Evolutionary conservation across 164 flowering plant genomes (phyloP).

Genomic region (Euptelea pleiosperma): DNA sequence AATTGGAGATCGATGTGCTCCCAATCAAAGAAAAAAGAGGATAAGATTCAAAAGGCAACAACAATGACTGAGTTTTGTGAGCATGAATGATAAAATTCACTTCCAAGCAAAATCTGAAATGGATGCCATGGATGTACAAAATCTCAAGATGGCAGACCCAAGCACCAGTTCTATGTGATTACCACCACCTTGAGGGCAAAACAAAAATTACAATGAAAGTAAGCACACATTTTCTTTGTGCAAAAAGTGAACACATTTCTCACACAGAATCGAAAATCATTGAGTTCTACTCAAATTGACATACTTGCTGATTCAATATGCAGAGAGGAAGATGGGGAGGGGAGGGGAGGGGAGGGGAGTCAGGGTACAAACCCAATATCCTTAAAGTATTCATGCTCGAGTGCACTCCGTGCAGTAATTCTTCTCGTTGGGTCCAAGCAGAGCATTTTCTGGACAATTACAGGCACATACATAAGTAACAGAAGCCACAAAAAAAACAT

Average conservation of each 20-base stretch:
- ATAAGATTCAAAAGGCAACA: too few species aligned
- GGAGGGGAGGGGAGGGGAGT: too few species aligned
- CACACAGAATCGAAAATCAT: slow-evolving; percentile 19
- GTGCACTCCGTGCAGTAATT: slow-evolving; percentile 83
- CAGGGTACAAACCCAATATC: slow-evolving; percentile 72
- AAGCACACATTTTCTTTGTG: too few species aligned
- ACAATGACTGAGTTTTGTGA: too few species aligned
- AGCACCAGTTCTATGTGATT: slow-evolving; percentile 8
- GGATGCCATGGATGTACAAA: slow-evolving; percentile 12
- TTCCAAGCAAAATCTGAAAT: slow-evolving; percentile 8
- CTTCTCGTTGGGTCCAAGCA: slow-evolving; percentile 85
- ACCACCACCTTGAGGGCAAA: slow-evolving; percentile 13
- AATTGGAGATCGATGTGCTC: too few species aligned
- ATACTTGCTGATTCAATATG: slow-evolving; percentile 10
- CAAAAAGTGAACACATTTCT: too few species aligned
- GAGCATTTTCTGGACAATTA: slow-evolving; percentile 77
- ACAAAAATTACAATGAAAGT: slow-evolving; percentile 6
- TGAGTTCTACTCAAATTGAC: slow-evolving; percentile 8
- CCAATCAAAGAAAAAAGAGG: too few species aligned
- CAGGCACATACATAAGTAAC: slow-evolving; percentile 1
- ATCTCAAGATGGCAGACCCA: slow-evolving; percentile 18
- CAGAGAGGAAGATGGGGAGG: slow-evolving; percentile 3
- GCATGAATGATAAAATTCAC: slow-evolving; percentile 8
- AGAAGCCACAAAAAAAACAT: not conserved
- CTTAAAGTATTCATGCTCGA: slow-evolving; percentile 93